A percentile compares a stretch with the other conserved stretches of the same genome.
Evolutionary conservation across 1,284 basidiomycete species (phyloP).

Genomic region (Mycena sp.): DNA sequence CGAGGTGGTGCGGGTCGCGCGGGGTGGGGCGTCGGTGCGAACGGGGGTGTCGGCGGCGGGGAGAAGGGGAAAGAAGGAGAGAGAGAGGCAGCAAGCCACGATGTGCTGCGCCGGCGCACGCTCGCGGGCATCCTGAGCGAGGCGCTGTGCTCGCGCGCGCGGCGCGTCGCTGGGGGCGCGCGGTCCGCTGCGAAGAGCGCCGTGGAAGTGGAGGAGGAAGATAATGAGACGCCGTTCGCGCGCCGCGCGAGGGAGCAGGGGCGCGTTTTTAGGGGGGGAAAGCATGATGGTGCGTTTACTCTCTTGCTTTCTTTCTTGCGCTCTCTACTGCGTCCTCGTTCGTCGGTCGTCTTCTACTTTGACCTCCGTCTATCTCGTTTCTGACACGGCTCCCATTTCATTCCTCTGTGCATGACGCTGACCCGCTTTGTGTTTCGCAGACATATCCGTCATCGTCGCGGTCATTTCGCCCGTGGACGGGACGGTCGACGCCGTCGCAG

Average conservation of each 20-base stretch:
- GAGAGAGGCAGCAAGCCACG: background rate
- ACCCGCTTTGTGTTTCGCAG: constrained; percentile 42
- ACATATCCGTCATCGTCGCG: constrained; percentile 73
- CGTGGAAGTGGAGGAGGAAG: constrained; percentile 30
- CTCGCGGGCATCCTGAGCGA: constrained; percentile 75
- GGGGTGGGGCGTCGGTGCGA: background rate
- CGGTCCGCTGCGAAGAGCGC: too few species aligned
- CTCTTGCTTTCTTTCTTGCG: background rate
- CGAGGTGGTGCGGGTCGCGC: constrained; percentile 77
- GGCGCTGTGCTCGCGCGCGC: constrained; percentile 75
- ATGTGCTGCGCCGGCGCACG: constrained; percentile 56
- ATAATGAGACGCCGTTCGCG: constrained; percentile 74
- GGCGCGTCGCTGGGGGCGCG: constrained; percentile 54
- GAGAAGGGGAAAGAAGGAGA: background rate
- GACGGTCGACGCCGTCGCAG: too few species aligned
- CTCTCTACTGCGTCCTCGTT: background rate
- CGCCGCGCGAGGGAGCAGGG: constrained; percentile 72
- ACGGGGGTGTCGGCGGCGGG: constrained; percentile 14
- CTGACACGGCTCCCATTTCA: background rate
- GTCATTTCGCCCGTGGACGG: constrained; percentile 61
- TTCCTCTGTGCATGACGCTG: background rate
- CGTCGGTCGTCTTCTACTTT: background rate
- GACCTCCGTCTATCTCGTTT: constrained; percentile 6
- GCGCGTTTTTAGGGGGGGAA: constrained; percentile 72
- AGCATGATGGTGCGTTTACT: constrained; percentile 72